Base-by-base conservation (phyloP, 495 filamentous ascomycete species). In the Daldinia concentrica region DNA sequence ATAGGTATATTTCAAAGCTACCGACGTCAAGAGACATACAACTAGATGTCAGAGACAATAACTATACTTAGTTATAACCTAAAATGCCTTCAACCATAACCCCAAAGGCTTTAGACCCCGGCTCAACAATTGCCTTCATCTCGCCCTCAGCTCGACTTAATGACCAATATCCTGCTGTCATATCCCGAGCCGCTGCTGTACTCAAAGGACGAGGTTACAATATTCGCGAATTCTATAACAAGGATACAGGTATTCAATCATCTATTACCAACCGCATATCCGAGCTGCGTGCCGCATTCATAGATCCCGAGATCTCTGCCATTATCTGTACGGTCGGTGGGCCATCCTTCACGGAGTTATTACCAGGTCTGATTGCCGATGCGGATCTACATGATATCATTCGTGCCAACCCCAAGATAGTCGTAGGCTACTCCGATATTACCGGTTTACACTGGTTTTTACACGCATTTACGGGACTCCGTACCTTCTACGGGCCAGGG, bases 401-500 rank as follows among this genome's bases (percentile, higher is more conserved):
- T 3, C 43, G 43, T 1, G 17, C 43, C 43, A 48, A 24, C 19
- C 43, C 43, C 19, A 48, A 24, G 22, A 48, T 48, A 24, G 43
- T 48, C 8, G 43, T 48, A 24, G 43, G 43, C 19, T 80, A 72
- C 45, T 77, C 74, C 12, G 79, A 82, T 65, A 80, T 78, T 45
- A 79, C 78, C 29, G 70, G 74, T 30, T 50, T 81, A 14, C 74
- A 78, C 56, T 77, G 78, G 69, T 76, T 79, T 30, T 64, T 81
- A 34, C 66, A 73, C 55, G 67, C 74, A 11, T n/a, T 59, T 34
- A 60, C 71, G 5, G 77, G 78, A 12, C 67, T 82, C 11, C 74
- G 76, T n/a, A 78, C 77, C n/a, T 81, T 81, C 62, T 79, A 79
- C 60, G 79, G 80, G 0, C 78, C 80, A 0, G 68, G 69, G 9